phyloP scores from a whole-genome alignment of 805 yeast species.

The Zygosaccharomyces rouxii region DNA sequence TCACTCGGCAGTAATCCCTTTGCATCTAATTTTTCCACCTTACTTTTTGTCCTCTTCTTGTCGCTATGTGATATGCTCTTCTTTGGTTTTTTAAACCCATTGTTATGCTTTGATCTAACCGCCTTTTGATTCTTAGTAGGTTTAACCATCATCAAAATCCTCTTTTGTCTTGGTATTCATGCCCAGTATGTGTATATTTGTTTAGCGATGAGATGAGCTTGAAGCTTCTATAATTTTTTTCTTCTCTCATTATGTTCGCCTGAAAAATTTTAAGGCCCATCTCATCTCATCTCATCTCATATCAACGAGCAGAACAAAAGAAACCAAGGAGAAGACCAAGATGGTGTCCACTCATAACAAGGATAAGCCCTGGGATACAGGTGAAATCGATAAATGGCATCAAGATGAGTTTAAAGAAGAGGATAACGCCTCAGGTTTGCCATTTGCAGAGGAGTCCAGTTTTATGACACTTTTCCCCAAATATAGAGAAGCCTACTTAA shows the following conservation, averaged over 20 bases:
- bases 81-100: conserved; percentile 5
- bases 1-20: conserved; percentile 12
- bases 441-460: conserved; percentile 93
- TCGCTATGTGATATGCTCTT: conserved; percentile 20
- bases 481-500: conserved; percentile 86
- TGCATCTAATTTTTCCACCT: conserved; percentile 25
- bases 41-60: conserved; percentile 26
- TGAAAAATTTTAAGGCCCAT: conserved; percentile 11
- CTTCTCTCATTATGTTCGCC: neutral
- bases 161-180: conserved; percentile 3
- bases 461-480: conserved; percentile 95
- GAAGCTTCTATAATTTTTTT: neutral
- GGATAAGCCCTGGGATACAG: conserved; percentile 98
- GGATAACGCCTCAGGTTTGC: conserved; percentile 78
- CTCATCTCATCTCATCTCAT: conserved; percentile 4
- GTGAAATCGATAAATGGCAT: conserved; percentile 90
- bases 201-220: conserved; percentile 5
- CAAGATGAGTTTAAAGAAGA: conserved; percentile 84
- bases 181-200: conserved; percentile 1
- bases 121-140: conserved; percentile 4
- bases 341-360: conserved; percentile 93
- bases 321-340: neutral
- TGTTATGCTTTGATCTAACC: neutral
- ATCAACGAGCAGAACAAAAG: neutral
- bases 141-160: conserved; percentile 9